Evolutionary conservation across 345 rosid species (phyloP).

Genomic region (Brassica napus): Da-Ae NC_063434.1:5911001-5911500

Average conservation of each 20-base stretch:
- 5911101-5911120: constrained; percentile 30
- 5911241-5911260: constrained; percentile 16
- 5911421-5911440: constrained; percentile 67
- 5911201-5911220: not conserved
- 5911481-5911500: constrained; percentile 64
- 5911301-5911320: constrained; percentile 34
- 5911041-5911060: constrained; percentile 3
- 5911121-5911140: constrained; percentile 23
- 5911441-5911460: constrained; percentile 62
- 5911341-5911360: constrained; percentile 57
- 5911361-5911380: constrained; percentile 48
- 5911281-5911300: constrained; percentile 35
- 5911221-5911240: not conserved
- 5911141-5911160: constrained; percentile 11
- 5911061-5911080: constrained; percentile 27
- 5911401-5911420: constrained; percentile 57
- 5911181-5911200: not conserved
- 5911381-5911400: constrained; percentile 42
- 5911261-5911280: constrained; percentile 19
- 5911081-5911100: not conserved
- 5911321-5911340: constrained; percentile 36
- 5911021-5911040: constrained; percentile 4
- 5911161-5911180: constrained; percentile 4
- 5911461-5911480: constrained; percentile 45
- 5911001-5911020: constrained; percentile 32